Conservation (phyloP, 495 filamentous ascomycete species). For the Aspergillus homomorphus region DNA sequence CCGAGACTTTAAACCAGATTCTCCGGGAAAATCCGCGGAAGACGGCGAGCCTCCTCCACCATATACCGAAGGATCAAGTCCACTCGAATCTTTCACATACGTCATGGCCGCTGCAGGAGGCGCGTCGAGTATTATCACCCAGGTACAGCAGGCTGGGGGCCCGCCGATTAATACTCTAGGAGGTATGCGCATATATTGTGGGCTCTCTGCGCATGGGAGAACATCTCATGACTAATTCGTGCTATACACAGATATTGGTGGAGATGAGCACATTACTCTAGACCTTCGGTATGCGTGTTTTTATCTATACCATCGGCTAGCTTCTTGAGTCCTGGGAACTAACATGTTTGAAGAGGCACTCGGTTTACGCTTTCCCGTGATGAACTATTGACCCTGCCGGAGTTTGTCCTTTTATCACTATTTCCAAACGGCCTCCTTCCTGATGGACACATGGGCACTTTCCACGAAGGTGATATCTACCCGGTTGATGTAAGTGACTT, state of each 20-base stretch:
- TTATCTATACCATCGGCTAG: slow-evolving; percentile 2
- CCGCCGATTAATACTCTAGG: slow-evolving; percentile 83
- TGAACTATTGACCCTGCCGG: slow-evolving; percentile 89
- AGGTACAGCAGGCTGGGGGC: slow-evolving; percentile 86
- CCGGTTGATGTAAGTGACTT: slow-evolving; percentile 83
- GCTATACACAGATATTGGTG: slow-evolving; percentile 63
- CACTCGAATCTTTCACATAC: slow-evolving; percentile 90
- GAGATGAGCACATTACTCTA: slow-evolving; percentile 93
- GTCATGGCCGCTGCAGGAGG: slow-evolving; percentile 97
- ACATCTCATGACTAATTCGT: slow-evolving; percentile 11
- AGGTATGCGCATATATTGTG: slow-evolving; percentile 57
- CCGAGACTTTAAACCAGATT: slow-evolving; percentile 72
- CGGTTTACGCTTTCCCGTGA: slow-evolving; percentile 92
- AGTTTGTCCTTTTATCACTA: slow-evolving; percentile 97
- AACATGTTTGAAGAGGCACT: slow-evolving; percentile 61
- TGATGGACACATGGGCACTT: slow-evolving; percentile 92
- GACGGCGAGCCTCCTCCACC: slow-evolving; percentile 91
- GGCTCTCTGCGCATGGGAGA: neutral
- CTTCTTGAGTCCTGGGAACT: slow-evolving; percentile 14
- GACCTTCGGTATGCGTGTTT: slow-evolving; percentile 72
- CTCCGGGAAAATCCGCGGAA: slow-evolving; percentile 66
- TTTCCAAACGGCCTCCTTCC: slow-evolving; percentile 98
- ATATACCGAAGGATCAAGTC: slow-evolving; percentile 91
- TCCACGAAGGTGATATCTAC: slow-evolving; percentile 88
- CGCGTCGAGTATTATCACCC: slow-evolving; percentile 96